Evolutionary conservation across 176 grass and related monocot species (phyloP).

Genomic region (Juncus inflexus): DNA sequence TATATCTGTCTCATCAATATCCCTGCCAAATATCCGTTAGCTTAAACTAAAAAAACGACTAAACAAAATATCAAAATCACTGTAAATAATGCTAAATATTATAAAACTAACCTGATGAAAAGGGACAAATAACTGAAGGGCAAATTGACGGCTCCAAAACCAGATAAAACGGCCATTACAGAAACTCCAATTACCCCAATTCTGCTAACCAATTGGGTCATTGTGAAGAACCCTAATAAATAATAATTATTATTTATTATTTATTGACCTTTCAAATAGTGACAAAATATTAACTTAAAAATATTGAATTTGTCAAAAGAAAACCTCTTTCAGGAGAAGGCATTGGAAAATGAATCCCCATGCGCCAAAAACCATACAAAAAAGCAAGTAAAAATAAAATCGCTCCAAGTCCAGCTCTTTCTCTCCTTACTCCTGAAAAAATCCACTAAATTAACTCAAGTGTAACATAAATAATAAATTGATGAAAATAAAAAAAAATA

Average conservation of each 20-base stretch:
- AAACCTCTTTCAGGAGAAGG: slow-evolving; percentile 94
- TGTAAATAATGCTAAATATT: neutral
- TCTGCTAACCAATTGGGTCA: slow-evolving; percentile 85
- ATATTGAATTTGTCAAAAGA: neutral
- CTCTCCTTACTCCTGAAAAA: slow-evolving; percentile 70
- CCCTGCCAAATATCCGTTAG: slow-evolving; percentile 38
- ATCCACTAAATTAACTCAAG: slow-evolving; percentile 3
- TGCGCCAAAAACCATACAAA: slow-evolving; percentile 88
- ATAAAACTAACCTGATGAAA: slow-evolving; percentile 76
- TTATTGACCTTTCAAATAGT: no score
- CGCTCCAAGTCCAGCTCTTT: slow-evolving; percentile 58
- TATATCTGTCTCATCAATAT: slow-evolving; percentile 87
- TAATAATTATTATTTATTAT: neutral
- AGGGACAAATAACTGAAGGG: slow-evolving; percentile 91
- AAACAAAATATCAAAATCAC: slow-evolving; percentile 15
- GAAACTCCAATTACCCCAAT: slow-evolving; percentile 84
- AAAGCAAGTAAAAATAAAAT: slow-evolving; percentile 70
- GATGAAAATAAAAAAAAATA: neutral
- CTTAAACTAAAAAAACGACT: slow-evolving; percentile 21
- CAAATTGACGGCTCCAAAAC: slow-evolving; percentile 93
- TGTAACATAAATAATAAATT: neutral
- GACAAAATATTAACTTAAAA: neutral
- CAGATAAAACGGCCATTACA: slow-evolving; percentile 87
- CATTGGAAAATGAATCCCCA: slow-evolving; percentile 99
- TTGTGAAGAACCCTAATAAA: slow-evolving; percentile 81